These are phyloP conservation scores for Osmanthus fragrans DNA, from an alignment of 257 asterid species.

Conservation along the genomic window DNA sequence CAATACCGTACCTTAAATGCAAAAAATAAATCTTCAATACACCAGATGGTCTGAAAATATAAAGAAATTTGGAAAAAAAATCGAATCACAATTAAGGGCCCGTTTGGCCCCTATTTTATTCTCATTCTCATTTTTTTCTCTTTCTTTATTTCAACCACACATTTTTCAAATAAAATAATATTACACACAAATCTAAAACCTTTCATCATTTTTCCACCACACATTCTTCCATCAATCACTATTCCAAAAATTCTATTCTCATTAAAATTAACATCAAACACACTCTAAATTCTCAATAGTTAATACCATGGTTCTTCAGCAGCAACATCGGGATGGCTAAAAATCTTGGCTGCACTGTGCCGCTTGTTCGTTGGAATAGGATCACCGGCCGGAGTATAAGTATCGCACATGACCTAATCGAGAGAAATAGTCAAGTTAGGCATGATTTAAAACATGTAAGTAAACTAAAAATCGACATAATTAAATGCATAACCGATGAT, in stretches of 20 bases:
- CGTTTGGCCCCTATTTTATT: no score
- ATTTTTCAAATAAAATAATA: no score
- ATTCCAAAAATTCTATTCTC: no score
- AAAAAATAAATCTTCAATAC: neutral
- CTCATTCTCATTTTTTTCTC: no score
- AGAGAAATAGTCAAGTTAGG: neutral
- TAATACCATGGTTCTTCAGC: slow-evolving; percentile 25
- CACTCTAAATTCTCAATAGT: neutral
- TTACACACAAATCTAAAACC: no score
- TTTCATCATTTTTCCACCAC: no score
- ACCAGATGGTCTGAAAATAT: neutral
- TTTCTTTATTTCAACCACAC: no score
- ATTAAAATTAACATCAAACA: no score
- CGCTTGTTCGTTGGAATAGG: slow-evolving; percentile 33
- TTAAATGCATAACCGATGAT: neutral
- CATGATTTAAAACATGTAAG: neutral
- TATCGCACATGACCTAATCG: slow-evolving; percentile 12
- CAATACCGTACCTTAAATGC: slow-evolving; percentile 22
- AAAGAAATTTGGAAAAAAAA: neutral
- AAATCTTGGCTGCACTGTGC: slow-evolving; percentile 16
- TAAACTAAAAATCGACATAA: neutral
- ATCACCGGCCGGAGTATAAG: slow-evolving; percentile 29
- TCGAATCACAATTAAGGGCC: neutral
- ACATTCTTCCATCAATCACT: no score
- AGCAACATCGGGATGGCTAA: slow-evolving; percentile 23